A percentile compares a stretch with the other conserved stretches of the same genome.
phyloP scores from a whole-genome alignment of 352 stramenopile species.

The Pythium monospermum region DNA sequence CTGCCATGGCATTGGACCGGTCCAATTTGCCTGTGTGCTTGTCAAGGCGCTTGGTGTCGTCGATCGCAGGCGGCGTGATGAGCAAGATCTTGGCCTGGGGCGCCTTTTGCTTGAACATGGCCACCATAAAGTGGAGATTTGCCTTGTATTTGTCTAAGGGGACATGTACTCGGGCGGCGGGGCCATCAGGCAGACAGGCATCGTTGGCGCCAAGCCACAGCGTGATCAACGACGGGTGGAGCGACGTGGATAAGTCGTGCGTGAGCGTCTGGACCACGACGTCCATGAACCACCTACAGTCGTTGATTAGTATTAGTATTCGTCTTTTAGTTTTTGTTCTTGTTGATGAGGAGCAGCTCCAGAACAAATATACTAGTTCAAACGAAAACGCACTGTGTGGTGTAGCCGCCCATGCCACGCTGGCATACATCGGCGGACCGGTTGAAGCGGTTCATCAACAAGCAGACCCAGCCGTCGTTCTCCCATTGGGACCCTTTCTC shows the following conservation, averaged over 20 bases:
- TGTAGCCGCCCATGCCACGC: slow-evolving; percentile 47
- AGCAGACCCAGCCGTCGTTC: slow-evolving; percentile 33
- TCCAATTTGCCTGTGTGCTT: slow-evolving; percentile 20
- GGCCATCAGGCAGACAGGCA: slow-evolving; percentile 28
- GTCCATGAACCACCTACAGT: slow-evolving; percentile 23
- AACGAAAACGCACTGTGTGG: slow-evolving; percentile 31
- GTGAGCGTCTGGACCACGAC: slow-evolving; percentile 22
- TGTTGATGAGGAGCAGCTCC: background rate
- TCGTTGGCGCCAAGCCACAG: slow-evolving; percentile 53
- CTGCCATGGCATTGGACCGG: slow-evolving; percentile 31
- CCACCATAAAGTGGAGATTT: slow-evolving; percentile 35
- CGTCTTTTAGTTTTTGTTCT: too few relatives aligned
- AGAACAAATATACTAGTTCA: background rate
- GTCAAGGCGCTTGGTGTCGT: slow-evolving; percentile 22
- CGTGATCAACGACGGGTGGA: slow-evolving; percentile 26
- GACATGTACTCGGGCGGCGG: slow-evolving; percentile 33
- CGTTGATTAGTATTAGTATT: background rate
- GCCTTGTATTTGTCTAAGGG: slow-evolving; percentile 32
- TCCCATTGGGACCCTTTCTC: slow-evolving; percentile 30
- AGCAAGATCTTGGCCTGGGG: slow-evolving; percentile 31
- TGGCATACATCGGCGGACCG: slow-evolving; percentile 43
- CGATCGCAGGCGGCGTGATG: slow-evolving; percentile 49
- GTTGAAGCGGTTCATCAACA: slow-evolving; percentile 45
- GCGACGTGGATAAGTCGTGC: slow-evolving; percentile 22
- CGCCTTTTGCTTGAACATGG: slow-evolving; percentile 19